phyloP scores from a whole-genome alignment of 768 basidiomycete species.

The Mycena galericulata region DNA sequence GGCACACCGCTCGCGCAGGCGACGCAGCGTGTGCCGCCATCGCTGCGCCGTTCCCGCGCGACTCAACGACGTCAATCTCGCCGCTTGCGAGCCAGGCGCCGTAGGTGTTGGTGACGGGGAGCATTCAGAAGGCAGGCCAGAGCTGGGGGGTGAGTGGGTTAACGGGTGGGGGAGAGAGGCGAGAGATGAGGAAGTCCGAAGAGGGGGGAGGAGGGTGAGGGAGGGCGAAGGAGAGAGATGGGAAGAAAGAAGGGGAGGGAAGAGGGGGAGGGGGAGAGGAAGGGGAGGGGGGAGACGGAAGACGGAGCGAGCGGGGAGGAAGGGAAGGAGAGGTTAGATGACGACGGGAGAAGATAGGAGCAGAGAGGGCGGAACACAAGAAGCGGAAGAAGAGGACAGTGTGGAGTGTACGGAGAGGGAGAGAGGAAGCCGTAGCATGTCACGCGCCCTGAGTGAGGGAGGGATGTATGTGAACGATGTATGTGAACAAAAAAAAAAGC shows the following conservation, averaged over 20 bases:
- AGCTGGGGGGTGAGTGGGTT: slow-evolving; percentile 45
- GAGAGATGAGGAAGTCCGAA: neutral
- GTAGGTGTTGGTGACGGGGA: slow-evolving; percentile 74
- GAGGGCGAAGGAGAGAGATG: neutral
- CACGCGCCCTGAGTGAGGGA: no score
- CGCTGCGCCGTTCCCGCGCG: slow-evolving; percentile 76
- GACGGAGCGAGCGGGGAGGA: neutral
- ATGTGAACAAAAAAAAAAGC: slow-evolving; percentile 38
- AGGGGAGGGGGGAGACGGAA: neutral
- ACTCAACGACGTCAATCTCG: slow-evolving; percentile 83
- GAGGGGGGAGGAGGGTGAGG: no score
- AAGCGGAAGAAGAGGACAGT: no score
- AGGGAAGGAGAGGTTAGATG: no score
- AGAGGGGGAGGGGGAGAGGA: slow-evolving; percentile 5
- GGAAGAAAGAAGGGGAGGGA: neutral
- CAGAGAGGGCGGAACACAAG: no score
- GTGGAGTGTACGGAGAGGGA: no score
- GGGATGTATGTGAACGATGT: no score
- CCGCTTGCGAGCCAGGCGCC: slow-evolving; percentile 77
- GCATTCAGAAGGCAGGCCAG: slow-evolving; percentile 88
- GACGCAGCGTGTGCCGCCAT: no score
- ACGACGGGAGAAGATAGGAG: no score
- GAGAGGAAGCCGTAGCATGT: no score
- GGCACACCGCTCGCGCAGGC: no score
- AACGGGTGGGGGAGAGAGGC: neutral